Base-by-base conservation (phyloP, 352 stramenopile genomes). In the Pilasporangium apinafurcum region DNA sequence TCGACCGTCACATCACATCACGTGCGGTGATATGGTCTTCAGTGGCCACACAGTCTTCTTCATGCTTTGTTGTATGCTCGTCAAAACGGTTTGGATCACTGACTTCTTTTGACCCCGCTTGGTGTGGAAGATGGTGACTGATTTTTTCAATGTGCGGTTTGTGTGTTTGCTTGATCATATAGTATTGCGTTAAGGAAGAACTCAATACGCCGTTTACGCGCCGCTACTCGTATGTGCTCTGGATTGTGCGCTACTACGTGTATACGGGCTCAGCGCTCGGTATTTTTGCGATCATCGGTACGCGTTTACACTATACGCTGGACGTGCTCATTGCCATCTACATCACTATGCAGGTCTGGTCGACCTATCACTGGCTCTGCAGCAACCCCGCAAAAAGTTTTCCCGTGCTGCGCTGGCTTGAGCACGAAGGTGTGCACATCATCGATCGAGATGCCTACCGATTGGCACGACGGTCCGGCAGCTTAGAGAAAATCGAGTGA, bases 1-100 rank as follows among this genome's bases (percentile, higher is more conserved):
- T 29, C 62, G 75, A 29, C 82, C 82, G 26, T 87, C 82, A 34
- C 71, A 92, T 54, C 74, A 93, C 59, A 93, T 93, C 50, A 93
- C 82, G 10, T 93, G 82, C 50, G 82, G 82, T 51, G 82, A 93
- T 41, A 93, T 93, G 82, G 73, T 93, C 59, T 93, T 93, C 59
- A 93, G 82, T 51, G 82, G 82, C 25, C 82, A 93, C 56, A 75
- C 76, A 5, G 82, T 93, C 12, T 93, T 92, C 56, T 61, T 93
- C 27, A 75, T 90, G 60, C 70, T 93, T 32, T 91, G 76, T 51
- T 68, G 64, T 39, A 90, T 89, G 72, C 73, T 87, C 22, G 75
- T 86, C 39, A 73, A 68, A 52, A 84, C 76, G 63, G 81, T 93
- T n/a, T n/a, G n/a, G n/a, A n/a, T n/a, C n/a, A n/a, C n/a, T n/a